Percentiles rank a stretch among this genome's conserved stretches.
phyloP scores from a whole-genome alignment of 768 basidiomycete genomes.

The Termitomyces sp. region DNA sequence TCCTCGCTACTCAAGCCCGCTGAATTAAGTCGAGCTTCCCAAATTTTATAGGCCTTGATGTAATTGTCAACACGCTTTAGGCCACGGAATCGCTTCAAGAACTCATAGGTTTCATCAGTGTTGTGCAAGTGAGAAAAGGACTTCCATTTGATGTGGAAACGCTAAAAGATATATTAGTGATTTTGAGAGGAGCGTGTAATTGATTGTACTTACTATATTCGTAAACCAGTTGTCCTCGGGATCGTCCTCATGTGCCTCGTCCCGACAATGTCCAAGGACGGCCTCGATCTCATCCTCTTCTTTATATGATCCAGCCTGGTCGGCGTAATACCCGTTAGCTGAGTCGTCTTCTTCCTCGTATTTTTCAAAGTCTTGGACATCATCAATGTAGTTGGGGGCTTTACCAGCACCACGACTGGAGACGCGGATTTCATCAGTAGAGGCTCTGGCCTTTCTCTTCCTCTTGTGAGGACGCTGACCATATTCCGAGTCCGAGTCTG shows the following conservation, averaged over 20 bases:
- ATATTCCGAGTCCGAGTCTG: constrained; percentile 85
- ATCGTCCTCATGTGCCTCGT: constrained; percentile 75
- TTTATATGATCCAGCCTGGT: constrained; percentile 46
- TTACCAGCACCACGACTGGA: constrained; percentile 63
- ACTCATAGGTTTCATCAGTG: constrained; percentile 97
- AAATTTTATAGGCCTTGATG: constrained; percentile 83
- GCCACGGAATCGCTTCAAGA: constrained; percentile 91
- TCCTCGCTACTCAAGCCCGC: constrained; percentile 81
- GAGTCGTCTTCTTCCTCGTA: constrained; percentile 61
- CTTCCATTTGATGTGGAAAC: constrained; percentile 99
- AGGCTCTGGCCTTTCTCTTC: constrained; percentile 61
- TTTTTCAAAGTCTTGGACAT: constrained; percentile 74
- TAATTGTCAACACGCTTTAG: constrained; percentile 99
- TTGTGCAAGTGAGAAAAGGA: constrained; percentile 97
- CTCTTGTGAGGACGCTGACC: constrained; percentile 77
- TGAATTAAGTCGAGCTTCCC: constrained; percentile 58
- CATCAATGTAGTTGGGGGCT: constrained; percentile 82
- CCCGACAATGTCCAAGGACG: constrained; percentile 81
- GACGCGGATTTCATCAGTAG: constrained; percentile 71
- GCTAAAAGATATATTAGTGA: constrained; percentile 39
- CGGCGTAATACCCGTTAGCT: constrained; percentile 48
- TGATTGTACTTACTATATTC: constrained; percentile 60
- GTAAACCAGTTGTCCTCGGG: constrained; percentile 78
- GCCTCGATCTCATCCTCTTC: constrained; percentile 89
- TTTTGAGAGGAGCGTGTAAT: constrained; percentile 1